Evolutionary conservation across 1,139 yeast genomes (phyloP).

Genomic region (Debaryomyces psychrophilus): DNA sequence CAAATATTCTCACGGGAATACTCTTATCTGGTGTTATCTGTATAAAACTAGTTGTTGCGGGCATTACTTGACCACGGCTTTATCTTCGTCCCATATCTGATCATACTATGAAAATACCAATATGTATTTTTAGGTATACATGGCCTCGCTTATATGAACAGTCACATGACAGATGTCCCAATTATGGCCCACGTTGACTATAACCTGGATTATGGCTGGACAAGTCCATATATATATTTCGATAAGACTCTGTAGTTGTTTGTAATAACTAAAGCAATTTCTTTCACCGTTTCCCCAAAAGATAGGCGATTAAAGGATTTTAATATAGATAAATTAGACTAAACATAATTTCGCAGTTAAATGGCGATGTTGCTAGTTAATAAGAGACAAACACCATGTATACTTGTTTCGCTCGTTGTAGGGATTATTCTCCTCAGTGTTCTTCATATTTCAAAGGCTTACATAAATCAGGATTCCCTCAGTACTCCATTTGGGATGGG

Average conservation of each 20-base stretch:
- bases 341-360: background rate
- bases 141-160: background rate
- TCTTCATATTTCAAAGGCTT: background rate
- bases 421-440: background rate
- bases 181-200: slow-evolving; percentile 1
- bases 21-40: slow-evolving; percentile 13
- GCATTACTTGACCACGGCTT: background rate
- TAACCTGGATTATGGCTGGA: background rate
- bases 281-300: background rate
- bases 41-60: slow-evolving; percentile 13
- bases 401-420: background rate
- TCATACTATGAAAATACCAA: background rate
- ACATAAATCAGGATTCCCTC: background rate
- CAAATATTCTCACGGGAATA: slow-evolving; percentile 19
- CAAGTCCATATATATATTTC: background rate
- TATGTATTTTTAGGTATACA: no score
- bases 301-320: background rate
- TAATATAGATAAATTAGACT: background rate
- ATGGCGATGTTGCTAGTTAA: background rate
- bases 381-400: background rate
- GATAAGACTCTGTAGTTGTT: background rate
- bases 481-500: background rate
- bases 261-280: background rate
- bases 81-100: background rate
- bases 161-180: slow-evolving; percentile 2